Conservation (phyloP, 1,284 basidiomycete species). For the Cronartium quercuum region DNA sequence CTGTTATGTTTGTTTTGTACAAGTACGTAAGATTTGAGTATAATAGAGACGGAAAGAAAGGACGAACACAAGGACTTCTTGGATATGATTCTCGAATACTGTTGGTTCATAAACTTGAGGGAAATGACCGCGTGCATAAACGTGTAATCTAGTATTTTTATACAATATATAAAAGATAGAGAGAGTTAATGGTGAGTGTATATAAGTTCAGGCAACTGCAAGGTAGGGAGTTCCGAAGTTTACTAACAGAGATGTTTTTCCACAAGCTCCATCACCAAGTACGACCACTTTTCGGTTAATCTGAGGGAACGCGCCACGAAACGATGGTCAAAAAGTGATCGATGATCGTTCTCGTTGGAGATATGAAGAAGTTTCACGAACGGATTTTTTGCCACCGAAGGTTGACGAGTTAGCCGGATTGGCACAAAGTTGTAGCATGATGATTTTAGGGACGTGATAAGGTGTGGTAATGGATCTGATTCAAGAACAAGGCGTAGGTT, state of each 20-base stretch:
- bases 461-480: too few species aligned
- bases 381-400: background rate
- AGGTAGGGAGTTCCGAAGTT: background rate
- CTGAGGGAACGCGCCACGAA: constrained; percentile 38
- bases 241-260: constrained; percentile 52
- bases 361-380: background rate
- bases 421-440: background rate
- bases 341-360: background rate
- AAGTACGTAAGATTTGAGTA: constrained; percentile 85
- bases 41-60: background rate
- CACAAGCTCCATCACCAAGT: constrained; percentile 87
- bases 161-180: background rate
- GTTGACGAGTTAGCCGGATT: background rate
- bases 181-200: constrained; percentile 56
- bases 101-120: constrained; percentile 47
- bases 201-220: constrained; percentile 58
- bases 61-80: constrained; percentile 38
- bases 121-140: background rate
- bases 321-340: background rate
- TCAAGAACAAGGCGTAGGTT: too few species aligned
- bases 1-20: constrained; percentile 59
- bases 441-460: background rate
- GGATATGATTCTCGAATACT: constrained; percentile 48
- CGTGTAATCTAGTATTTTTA: background rate
- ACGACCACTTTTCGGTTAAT: constrained; percentile 69